A percentile compares a stretch with the other conserved stretches of the same genome.
These are phyloP conservation scores for Thielaviopsis punctulata DNA, from an alignment of 2,329 filamentous ascomycete species.

Conservation along the genomic window DNA sequence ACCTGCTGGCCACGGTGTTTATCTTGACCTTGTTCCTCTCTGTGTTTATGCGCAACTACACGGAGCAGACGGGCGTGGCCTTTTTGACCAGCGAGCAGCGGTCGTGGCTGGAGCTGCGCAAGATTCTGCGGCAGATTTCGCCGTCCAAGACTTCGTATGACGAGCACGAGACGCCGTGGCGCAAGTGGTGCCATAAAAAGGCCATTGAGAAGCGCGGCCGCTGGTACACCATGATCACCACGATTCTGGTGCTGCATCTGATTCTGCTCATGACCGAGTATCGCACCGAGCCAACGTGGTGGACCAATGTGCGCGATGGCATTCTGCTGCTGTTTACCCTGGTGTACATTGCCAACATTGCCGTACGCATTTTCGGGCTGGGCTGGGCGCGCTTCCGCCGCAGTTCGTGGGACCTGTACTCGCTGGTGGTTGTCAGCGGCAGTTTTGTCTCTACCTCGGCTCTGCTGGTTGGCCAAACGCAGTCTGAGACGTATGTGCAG, in stretches of 20 bases:
- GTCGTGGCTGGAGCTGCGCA: conserved; percentile 89
- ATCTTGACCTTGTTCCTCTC: conserved; percentile 94
- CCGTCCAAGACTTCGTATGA: conserved; percentile 83
- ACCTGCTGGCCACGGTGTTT: conserved; percentile 88
- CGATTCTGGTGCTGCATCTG: conserved; percentile 65
- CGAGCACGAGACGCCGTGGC: conserved; percentile 60
- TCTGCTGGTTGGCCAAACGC: conserved; percentile 46
- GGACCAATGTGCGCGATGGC: conserved; percentile 53
- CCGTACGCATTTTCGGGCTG: conserved; percentile 70
- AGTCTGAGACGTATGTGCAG: conserved; percentile 50
- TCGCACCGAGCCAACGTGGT: conserved; percentile 54
- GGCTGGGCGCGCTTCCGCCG: conserved; percentile 82
- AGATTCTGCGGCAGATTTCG: conserved; percentile 79
- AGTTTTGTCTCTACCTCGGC: conserved; percentile 66
- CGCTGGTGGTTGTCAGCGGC: conserved; percentile 60
- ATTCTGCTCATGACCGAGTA: conserved; percentile 72
- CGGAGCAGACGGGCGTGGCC: conserved; percentile 91
- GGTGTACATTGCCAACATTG: conserved; percentile 67
- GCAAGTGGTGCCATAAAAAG: conserved; percentile 85
- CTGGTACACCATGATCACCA: conserved; percentile 75
- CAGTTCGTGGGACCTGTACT: conserved; percentile 93
- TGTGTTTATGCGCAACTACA: conserved; percentile 99
- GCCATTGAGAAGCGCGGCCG: conserved; percentile 85
- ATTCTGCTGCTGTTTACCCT: conserved; percentile 70
- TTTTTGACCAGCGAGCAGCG: conserved; percentile 91